phyloP scores from a whole-genome alignment of 345 rosid species.

The Citrus cavaleriei region DNA sequence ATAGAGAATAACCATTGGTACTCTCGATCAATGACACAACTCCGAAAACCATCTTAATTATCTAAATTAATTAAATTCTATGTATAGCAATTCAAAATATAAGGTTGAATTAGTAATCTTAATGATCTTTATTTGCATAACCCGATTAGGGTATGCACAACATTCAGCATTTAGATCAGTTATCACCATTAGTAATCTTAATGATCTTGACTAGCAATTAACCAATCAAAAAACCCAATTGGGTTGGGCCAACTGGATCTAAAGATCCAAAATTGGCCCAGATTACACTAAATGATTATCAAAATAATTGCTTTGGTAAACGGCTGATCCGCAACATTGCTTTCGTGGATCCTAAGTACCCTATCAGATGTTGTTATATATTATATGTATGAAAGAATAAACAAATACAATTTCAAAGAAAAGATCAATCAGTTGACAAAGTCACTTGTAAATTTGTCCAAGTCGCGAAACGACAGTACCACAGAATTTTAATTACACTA shows the following conservation, averaged over 20 bases:
- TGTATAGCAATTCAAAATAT: no score
- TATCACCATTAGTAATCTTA: no score
- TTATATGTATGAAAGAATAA: background rate
- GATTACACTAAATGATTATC: background rate
- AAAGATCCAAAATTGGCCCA: background rate
- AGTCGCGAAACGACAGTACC: conserved; percentile 7
- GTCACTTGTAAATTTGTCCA: conserved; percentile 6
- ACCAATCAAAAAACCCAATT: no score
- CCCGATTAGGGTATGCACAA: no score
- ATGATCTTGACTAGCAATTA: no score
- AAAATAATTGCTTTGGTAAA: background rate
- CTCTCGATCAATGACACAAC: no score
- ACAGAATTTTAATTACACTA: background rate
- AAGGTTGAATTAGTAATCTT: no score
- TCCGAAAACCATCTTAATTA: no score
- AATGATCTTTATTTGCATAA: no score
- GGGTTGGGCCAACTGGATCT: background rate
- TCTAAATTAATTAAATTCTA: no score
- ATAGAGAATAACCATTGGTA: no score
- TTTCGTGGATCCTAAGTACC: background rate
- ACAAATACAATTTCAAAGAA: background rate
- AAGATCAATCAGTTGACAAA: background rate
- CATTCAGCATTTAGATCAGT: no score
- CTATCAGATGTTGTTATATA: background rate
- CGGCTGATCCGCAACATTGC: background rate